phyloP scores from a whole-genome alignment of 1,284 basidiomycete genomes.

The Tylopilus microsporus region DNA sequence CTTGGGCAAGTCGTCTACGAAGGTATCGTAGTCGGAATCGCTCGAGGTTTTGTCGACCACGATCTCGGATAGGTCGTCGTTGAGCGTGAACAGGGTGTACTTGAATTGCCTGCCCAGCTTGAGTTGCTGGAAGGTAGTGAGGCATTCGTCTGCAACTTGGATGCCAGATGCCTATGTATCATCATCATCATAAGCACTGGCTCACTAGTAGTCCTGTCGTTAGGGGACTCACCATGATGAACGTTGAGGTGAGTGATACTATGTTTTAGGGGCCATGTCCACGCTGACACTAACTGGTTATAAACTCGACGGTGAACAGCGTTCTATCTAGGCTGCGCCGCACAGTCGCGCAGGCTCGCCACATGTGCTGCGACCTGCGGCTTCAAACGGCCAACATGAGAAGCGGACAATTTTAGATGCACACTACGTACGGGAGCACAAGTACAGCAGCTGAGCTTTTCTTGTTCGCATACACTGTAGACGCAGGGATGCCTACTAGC shows the following conservation, averaged over 20 bases:
- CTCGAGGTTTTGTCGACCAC: constrained; percentile 64
- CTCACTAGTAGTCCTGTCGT: background rate
- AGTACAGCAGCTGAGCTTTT: background rate
- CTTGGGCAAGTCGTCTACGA: constrained; percentile 75
- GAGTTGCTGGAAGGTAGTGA: constrained; percentile 68
- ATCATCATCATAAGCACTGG: background rate
- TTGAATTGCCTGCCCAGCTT: constrained; percentile 81
- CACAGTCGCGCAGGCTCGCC: constrained; percentile 5
- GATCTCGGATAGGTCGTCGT: constrained; percentile 67
- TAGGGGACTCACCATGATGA: constrained; percentile 18
- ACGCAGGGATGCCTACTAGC: background rate
- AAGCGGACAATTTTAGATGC: background rate
- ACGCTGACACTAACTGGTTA: constrained; percentile 1
- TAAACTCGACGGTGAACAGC: constrained; percentile 8
- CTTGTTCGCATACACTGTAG: background rate
- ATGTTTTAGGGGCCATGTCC: constrained; percentile 13
- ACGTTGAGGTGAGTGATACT: background rate
- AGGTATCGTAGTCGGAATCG: constrained; percentile 64
- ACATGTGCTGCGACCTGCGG: constrained; percentile 10
- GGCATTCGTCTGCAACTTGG: constrained; percentile 56
- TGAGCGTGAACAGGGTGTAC: constrained; percentile 84
- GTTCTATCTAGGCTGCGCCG: constrained; percentile 11
- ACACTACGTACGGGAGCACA: constrained; percentile 11
- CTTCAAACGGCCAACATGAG: background rate
- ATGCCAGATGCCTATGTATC: constrained; percentile 71